Base-by-base conservation (phyloP, 2,329 filamentous ascomycete species). In the Calonectria pauciramosa region DNA sequence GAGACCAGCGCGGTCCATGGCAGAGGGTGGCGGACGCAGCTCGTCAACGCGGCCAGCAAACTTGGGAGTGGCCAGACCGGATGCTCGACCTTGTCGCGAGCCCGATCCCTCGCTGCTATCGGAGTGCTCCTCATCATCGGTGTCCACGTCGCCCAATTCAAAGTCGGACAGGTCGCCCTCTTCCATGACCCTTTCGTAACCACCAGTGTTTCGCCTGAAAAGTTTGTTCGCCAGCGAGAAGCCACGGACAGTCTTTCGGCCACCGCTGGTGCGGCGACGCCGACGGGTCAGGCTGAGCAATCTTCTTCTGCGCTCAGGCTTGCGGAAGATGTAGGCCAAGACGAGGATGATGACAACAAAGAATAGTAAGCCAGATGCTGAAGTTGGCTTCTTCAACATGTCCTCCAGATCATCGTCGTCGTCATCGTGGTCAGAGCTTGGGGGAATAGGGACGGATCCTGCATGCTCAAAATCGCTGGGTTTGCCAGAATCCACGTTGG, bases 141-240 rank as follows among this genome's bases (percentile, higher is more conserved):
- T 92, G 36, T 93, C 91, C 11, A 91, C 86, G 20, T 92, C 92
- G 34, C 90, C 92, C 2, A 98, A 90, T 82, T 98, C 96, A 82
- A 98, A 96, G 52, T 95, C 93, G 70, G 91, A 87, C 14, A 87
- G 86, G n/a, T 92, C 91, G 16, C 94, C 96, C 78, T 96, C 94
- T 85, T 98, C 96, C 67, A 97, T 86, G 4, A 98, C 93, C 36
- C 95, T 93, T 82, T 98, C 96, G 82, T 98, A 98, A 3, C 90
- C 87, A 10, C 88, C 82, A 0, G 87, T 85, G 65, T 83, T 85
- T 7, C 91, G 89, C 18, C 90, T 90, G 75, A 97, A 94, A 6
- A 97, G 84, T 82, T 94, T 95, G 76, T 89, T 89, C 10, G 89
- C 89, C 80, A 90, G 82, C 1, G 90, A 88, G 71, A 91, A 85